Evolutionary conservation across 148 eudicot genomes (phyloP), one percentile per base, ranked within the genome.

Genomic region (Agrostemma githago): DNA sequence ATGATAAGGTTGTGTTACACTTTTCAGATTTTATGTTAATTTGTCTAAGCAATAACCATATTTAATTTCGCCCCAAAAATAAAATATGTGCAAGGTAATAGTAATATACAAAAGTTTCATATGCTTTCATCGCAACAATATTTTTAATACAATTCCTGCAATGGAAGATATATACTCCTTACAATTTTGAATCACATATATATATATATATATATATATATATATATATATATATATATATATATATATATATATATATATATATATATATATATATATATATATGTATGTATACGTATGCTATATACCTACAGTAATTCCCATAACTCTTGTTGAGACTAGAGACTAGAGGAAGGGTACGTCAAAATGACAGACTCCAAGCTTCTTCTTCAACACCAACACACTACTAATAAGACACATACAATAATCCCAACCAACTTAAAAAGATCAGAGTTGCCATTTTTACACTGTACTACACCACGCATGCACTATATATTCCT

Each of bases 301-400:
- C 19, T 46, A 16, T 72, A 41, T 64, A 20, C 53, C 38, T 72
- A 77, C 63, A 26, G 66, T 73, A 72, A 42, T 53, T 75, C 76
- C 68, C 68, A n/a, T 62, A 42, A 65, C 71, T 64, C 66, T 72
- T 77, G 10, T 79, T 71, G 38, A 70, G 34, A 26, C 34, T 26
- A 1, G 34, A 26, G 34, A 26, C 34, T 26, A 26, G 78, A 74
- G 77, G 71, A 79, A 68, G 37, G 77, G 66, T 58, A 78, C 66
- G 72, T 46, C 79, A 60, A 39, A 57, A 76, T 62, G 78, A 70
- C 78, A 74, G 34, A 26, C 34, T 26, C 34, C 34, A 26, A 26
- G 1, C 34, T 26, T 26, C 34, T 26, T 26, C 34, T 26, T 26
- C 34, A 26, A 26, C 34, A 26, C 34, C 34, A 26, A 26, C 34